These are phyloP conservation scores for Crithidia mellificae DNA, from an alignment of 208 protist species.

Conservation along the genomic window DNA sequence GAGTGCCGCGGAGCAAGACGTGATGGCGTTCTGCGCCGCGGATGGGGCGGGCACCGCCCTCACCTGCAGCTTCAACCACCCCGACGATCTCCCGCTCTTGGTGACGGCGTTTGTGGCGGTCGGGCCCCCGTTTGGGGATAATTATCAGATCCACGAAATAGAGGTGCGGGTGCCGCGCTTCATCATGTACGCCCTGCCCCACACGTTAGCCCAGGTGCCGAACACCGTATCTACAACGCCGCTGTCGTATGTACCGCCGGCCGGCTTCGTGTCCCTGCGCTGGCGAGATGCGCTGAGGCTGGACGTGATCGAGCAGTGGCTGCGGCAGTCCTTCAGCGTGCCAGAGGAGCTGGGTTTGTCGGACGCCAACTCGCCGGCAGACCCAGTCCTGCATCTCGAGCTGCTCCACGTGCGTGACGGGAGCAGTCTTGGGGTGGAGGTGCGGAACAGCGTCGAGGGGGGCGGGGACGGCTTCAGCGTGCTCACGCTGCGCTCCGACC, in stretches of 20 bases:
- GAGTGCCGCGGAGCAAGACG: conserved; percentile 24
- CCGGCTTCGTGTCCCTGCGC: conserved; percentile 47
- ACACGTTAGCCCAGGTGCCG: conserved; percentile 6
- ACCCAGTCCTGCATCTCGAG: conserved; percentile 34
- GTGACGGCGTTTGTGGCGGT: conserved; percentile 86
- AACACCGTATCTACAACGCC: background rate
- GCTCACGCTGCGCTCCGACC: conserved; percentile 66
- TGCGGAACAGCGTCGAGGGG: conserved; percentile 28
- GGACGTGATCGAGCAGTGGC: conserved; percentile 39
- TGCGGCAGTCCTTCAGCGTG: conserved; percentile 58
- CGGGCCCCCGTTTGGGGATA: conserved; percentile 53
- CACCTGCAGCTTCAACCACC: conserved; percentile 55
- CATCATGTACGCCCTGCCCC: conserved; percentile 68
- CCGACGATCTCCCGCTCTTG: conserved; percentile 53
- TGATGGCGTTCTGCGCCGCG: conserved; percentile 11
- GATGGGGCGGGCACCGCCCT: conserved; percentile 49
- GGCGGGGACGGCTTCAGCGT: conserved; percentile 17
- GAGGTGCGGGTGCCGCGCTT: conserved; percentile 79
- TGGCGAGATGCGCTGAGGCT: conserved; percentile 51
- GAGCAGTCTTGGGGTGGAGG: conserved; percentile 49
- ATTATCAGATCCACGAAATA: conserved; percentile 88
- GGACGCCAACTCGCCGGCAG: conserved; percentile 33
- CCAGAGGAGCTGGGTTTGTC: conserved; percentile 28
- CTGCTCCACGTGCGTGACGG: conserved; percentile 78
- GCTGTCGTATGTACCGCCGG: conserved; percentile 28